Base-by-base conservation (phyloP, 352 stramenopile genomes). In the Pythium guiyangense region DNA sequence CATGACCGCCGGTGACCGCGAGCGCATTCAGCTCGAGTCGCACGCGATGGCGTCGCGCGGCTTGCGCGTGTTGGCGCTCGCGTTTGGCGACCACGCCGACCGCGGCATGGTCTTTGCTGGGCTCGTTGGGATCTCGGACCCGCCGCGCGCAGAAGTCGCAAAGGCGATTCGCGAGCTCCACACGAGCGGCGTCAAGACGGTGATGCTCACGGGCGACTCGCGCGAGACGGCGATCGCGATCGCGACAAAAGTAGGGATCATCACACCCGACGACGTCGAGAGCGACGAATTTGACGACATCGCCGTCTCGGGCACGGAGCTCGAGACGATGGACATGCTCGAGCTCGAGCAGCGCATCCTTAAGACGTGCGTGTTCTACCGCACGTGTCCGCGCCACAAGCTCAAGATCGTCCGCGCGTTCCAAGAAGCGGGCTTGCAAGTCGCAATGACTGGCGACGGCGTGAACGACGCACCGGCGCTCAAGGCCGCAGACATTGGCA, bases 361-460 rank as follows among this genome's bases (percentile, higher is more conserved):
- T n/a, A 88, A 90, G 49, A 93, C 97, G 9, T 88, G 82, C 37
- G 92, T 99, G 10, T 98, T 98, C 66, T 98, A 98, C 70, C 87
- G 96, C 27, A 97, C 96, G 12, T 95, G 84, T 37, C 96, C 96
- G 6, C 70, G 92, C 27, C 95, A 99, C 67, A 99, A 99, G 59
- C 79, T 99, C 14, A 94, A 93, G 56, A 97, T 99, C 63, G 96
- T 99, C 10, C 78, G 86, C 6, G 94, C 91, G 17, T 81, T 98
- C 11, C 94, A 98, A 65, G 73, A 86, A 46, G 75, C 72, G 18
- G 77, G 78, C 3, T 43, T 88, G 44, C 79, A 88, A 67, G 94
- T 99, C 44, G 97, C 96, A 6, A 98, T 99, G 79, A 99, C 97
- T 22, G 97, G 97, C n/a, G 97, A 99, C 64, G 97, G 97, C 37